Base-by-base conservation (phyloP, 2,329 filamentous ascomycete genomes). In the Nigrospora osmanthi region DNA sequence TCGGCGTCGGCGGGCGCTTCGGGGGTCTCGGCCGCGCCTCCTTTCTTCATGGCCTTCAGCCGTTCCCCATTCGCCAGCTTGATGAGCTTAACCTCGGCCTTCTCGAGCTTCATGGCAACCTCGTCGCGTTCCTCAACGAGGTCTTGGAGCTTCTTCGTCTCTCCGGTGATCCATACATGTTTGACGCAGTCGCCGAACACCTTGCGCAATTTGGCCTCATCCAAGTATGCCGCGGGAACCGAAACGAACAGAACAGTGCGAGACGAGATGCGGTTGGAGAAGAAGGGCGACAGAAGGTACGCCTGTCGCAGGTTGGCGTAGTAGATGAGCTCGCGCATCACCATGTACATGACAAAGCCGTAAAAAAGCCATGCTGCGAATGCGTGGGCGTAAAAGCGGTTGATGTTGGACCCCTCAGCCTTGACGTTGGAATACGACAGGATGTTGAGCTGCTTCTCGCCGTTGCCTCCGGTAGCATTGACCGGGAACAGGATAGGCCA, bases 261-360 rank as follows among this genome's bases (percentile, higher is more conserved):
- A 3, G 90, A 91, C 2, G 91, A 96, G 38, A 96, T 81, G 46
- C 90, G 86, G 57, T 83, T 85, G 43, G 89, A 78, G 61, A 94
- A 94, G 40, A 87, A 73, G 11, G 89, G 89, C 11, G 89, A 90
- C 45, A 94, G 78, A 35, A 94, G 79, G 67, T 94, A 96, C 0
- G 91, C 91, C 67, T 97, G 91, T 51, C 90, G 86, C 42, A 97
- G 68, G 58, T 94, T 95, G 70, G 96, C 85, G 66, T 88, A 95
- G 75, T 84, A 95, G 55, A 97, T 85, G 60, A 81, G 83, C 65
- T 97, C 91, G 47, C 91, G 80, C 45, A 89, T 85, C 50, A 97
- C 80, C 58, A 88, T 83, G 66, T 87, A 93, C 63, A 97, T 84
- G 52, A 97, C 75, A 60, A 97, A 97, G 38, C 79, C 80, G 63